phyloP scores from a whole-genome alignment of 306 rosid species.

The Biancaea sappan region DNA sequence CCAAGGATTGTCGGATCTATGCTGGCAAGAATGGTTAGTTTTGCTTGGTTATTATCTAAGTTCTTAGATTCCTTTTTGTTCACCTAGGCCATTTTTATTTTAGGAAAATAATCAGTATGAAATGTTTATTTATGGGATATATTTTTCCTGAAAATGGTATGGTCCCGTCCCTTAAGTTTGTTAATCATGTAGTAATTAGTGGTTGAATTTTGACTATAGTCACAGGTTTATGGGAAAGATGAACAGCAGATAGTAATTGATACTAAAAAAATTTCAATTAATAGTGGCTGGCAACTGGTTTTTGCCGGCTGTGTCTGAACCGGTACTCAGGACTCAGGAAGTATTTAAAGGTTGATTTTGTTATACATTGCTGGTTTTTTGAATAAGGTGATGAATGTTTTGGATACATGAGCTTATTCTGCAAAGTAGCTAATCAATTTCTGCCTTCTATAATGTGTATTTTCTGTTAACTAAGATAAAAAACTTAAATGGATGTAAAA shows the following conservation, averaged over 20 bases:
- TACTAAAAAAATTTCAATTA: no score
- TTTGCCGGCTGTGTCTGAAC: not conserved
- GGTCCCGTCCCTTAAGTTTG: not conserved
- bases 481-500: not conserved
- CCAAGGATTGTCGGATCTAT: slow-evolving; percentile 85
- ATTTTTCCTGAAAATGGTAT: not conserved
- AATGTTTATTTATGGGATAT: not conserved
- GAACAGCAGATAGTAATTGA: not conserved
- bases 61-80: no score
- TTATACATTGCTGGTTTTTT: no score
- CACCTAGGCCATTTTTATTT: not conserved
- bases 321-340: slow-evolving; percentile 1
- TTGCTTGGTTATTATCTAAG: no score
- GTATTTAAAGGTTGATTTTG: no score
- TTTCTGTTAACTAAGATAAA: no score
- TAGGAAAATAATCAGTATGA: not conserved
- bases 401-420: not conserved
- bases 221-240: not conserved
- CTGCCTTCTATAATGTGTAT: no score
- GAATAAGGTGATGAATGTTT: not conserved
- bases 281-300: no score
- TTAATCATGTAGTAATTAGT: not conserved
- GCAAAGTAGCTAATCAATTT: no score
- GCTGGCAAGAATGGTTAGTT: slow-evolving; percentile 93
- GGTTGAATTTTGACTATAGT: not conserved